Evolutionary conservation across 192 early-diverging fungal genomes (phyloP), one percentile per base, ranked within the genome.

Genomic region (Backusella australiensis): DNA sequence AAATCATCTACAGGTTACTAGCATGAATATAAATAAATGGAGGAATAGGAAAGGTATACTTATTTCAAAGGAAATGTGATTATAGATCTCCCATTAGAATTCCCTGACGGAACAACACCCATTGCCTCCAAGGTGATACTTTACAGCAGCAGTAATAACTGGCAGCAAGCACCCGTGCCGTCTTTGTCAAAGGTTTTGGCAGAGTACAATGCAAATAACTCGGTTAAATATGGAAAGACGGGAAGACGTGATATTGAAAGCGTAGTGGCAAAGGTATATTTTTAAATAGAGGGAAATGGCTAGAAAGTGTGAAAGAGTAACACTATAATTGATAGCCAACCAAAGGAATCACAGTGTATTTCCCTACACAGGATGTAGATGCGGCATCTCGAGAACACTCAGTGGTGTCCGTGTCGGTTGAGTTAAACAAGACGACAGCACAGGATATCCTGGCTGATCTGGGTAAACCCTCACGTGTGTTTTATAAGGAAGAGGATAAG

Each of bases 51-150:
- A 15, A 35, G 6, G 53, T 32, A 38, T 32, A 63, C 36, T 71
- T 15, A 68, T 21, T 34, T 8, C 1, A 68, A 68, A 8, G 17
- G 12, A 67, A 34, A 59, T 23, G 9, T 17, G 0, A 38, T 32
- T 32, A n/a, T 66, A 86, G 91, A 93, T 39, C 81, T 93, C 7
- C 91, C 91, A 15, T 81, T 93, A 17, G 89, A 91, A 67, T 90
- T 93, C 38, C 90, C 92, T 8, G 92, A 93, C 78, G 91, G 90
- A 6, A 92, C 90, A 29, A 93, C 93, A 2, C 92, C 93, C 1
- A 87, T 92, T 23, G 82, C 89, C 7, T 85, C 82, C 11, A 85
- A 89, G 34, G 77, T 93, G 53, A 90, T 90, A 66, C 79, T 93
- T 12, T 93, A 79, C 69, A 78, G 85, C n/a, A 88, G 89, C 17